Evolutionary conservation across 768 basidiomycete genomes (phyloP), one percentile per base, ranked within the genome.

Genomic region (Rhodotorula sphaerocarpa): DNA sequence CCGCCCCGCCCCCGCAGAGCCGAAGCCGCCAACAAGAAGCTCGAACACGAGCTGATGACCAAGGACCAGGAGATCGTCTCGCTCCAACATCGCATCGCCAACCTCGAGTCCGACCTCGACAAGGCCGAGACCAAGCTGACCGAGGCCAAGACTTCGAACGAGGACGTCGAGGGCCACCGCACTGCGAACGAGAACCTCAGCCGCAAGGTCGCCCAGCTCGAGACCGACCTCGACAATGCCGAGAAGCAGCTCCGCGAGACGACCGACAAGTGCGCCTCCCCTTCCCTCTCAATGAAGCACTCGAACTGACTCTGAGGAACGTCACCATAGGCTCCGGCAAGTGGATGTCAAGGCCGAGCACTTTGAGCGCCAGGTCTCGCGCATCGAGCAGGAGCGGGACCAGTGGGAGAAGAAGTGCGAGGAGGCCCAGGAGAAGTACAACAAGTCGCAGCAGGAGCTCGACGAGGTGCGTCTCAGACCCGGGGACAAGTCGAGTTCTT

Each of bases 321-420:
- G 10, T 33, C 3, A 25, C 7, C 45, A 3, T 71, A 97, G 93
- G 76, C 81, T 99, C 71, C 81, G 93, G 66, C 89, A 93, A 74
- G 90, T 93, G 60, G 95, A 99, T 74, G 86, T 97, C 77, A 99
- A 96, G 79, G 93, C 93, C 15, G 95, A 99, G 76, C 90, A 97
- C 78, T 95, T 89, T 74, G 93, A 96, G 78, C 84, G 91, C 52
- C 88, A 92, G 74, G 84, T 95, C 25, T 80, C 83, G 69, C 82
- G 87, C 47, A 79, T 83, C 51, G 92, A 96, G 75, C 84, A 87
- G 73, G 95, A 99, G 76, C 84, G 92, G 54, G 93, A 97, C 75
- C 72, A 75, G 44, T 90, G 87, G 88, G 92, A 95, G 83, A 83
- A 85, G 81, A 96, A 93, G 78, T 87, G 83, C 78, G 92, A 92